Percentiles rank a stretch among this genome's conserved stretches.
These are phyloP conservation scores for Coemansia sp. DNA, from an alignment of 192 early-diverging fungal genomes.

Conservation along the genomic window DNA sequence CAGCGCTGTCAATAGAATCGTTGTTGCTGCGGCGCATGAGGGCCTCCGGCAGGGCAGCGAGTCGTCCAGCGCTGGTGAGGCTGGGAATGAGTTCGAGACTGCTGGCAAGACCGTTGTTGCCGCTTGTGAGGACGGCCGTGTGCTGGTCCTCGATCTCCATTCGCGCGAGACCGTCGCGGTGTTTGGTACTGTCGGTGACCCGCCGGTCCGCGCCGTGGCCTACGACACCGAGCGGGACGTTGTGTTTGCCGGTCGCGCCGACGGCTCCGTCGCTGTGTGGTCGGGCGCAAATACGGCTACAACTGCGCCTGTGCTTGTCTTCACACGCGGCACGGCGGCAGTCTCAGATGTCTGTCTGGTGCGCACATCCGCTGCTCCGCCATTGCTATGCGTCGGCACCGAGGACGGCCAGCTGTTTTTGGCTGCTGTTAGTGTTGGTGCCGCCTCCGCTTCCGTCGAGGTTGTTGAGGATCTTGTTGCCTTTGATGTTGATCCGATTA, in stretches of 20 bases:
- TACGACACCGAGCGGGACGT: conserved; percentile 17
- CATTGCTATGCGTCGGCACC: conserved; percentile 37
- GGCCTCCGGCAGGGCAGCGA: neutral
- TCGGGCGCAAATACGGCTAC: neutral
- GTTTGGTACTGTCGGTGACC: conserved; percentile 13
- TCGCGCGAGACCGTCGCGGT: conserved; percentile 10
- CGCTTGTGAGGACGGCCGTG: conserved; percentile 47
- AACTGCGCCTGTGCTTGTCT: conserved; percentile 9
- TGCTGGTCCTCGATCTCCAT: conserved; percentile 24
- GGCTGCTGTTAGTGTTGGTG: neutral
- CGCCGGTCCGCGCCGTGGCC: conserved; percentile 37
- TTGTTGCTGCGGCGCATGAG: neutral
- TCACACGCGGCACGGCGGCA: conserved; percentile 35
- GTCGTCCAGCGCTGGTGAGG: neutral
- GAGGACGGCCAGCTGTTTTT: conserved; percentile 48
- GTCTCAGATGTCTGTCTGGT: conserved; percentile 36
- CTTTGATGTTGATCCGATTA: conserved; percentile 50
- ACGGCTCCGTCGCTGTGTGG: conserved; percentile 42
- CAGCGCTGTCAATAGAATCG: conserved; percentile 28
- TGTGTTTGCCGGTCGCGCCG: conserved; percentile 26
- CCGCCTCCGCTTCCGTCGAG: neutral
- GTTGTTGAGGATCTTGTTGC: conserved; percentile 47
- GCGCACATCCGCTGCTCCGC: neutral
- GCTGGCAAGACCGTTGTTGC: conserved; percentile 19
- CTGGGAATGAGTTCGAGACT: conserved; percentile 25